A percentile compares a stretch with the other conserved stretches of the same genome.
phyloP scores from a whole-genome alignment of 192 early-diverging fungal genomes.

The Jimgerdemannia lactiflua region DNA sequence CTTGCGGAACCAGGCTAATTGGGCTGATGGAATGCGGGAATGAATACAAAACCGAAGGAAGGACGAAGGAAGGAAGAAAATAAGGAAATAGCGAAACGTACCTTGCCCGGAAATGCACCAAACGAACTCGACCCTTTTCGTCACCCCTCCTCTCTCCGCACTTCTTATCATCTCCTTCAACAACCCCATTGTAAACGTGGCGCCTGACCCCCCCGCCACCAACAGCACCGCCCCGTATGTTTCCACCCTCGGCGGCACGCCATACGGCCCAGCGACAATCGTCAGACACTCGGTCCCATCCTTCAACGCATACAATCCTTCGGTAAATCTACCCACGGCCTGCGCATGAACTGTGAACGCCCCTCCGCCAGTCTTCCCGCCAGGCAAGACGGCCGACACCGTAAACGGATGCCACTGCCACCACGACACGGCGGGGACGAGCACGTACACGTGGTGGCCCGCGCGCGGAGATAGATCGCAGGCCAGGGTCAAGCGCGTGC shows the following conservation, averaged over 20 bases:
- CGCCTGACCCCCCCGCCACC: conserved; percentile 41
- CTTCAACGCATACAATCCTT: conserved; percentile 27
- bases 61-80: neutral
- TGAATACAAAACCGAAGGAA: conserved; percentile 12
- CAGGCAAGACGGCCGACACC: conserved; percentile 28
- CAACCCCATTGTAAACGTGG: conserved; percentile 40
- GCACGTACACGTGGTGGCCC: conserved; percentile 45
- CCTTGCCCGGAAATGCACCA: neutral
- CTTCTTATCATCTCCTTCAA: conserved; percentile 26
- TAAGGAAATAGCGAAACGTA: neutral
- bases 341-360: conserved; percentile 32
- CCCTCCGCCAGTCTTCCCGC: neutral
- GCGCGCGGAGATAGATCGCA: conserved; percentile 11
- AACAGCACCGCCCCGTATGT: conserved; percentile 22
- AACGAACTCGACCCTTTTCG: neutral
- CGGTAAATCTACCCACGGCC: conserved; percentile 41
- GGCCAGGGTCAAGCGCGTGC: conserved; percentile 32
- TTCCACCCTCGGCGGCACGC: conserved; percentile 17
- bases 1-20: conserved; percentile 20
- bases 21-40: conserved; percentile 15
- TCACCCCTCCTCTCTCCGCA: neutral
- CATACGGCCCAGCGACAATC: conserved; percentile 44
- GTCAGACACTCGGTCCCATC: conserved; percentile 28
- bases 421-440: conserved; percentile 43
- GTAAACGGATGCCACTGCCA: conserved; percentile 58